phyloP scores from a whole-genome alignment of 345 rosid species.

The Crucihimalaya himalaica region DNA sequence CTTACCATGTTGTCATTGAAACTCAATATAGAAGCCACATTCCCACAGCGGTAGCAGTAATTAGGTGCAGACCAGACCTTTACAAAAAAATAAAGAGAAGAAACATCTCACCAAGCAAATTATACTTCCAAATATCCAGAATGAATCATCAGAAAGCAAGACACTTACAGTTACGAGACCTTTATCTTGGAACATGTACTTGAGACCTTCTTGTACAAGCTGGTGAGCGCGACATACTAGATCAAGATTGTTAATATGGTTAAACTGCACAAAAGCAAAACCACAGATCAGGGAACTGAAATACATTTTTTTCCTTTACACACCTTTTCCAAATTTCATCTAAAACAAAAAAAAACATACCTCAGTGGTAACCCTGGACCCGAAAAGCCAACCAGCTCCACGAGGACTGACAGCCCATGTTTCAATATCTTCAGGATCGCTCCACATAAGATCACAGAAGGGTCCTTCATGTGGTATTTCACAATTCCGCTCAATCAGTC shows the following conservation, averaged over 20 bases:
- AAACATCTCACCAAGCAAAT: conserved; percentile 32
- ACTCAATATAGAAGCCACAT: conserved; percentile 98
- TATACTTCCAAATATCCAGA: conserved; percentile 10
- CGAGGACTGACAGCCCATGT: conserved; percentile 99
- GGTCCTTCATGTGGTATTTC: conserved; percentile 99
- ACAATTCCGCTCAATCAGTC: conserved; percentile 88
- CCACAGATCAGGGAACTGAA: conserved; percentile 27
- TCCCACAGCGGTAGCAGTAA: conserved; percentile 99
- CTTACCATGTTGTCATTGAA: conserved; percentile 96
- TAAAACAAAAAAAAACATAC: conserved; percentile 36
- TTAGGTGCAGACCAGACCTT: conserved; percentile 99
- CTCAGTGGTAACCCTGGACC: conserved; percentile 98
- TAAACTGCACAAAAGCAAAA: conserved; percentile 62
- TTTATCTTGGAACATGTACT: conserved; percentile 99
- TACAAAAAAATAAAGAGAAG: conserved; percentile 33
- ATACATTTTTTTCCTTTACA: neutral
- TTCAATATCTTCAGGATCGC: conserved; percentile 99
- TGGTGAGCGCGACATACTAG: conserved; percentile 99
- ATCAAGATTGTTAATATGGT: conserved; percentile 90
- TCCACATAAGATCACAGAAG: conserved; percentile 99
- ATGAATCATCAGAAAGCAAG: conserved; percentile 4
- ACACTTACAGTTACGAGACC: conserved; percentile 92
- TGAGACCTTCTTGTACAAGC: conserved; percentile 99
- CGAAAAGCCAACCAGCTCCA: conserved; percentile 99
- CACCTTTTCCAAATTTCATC: conserved; percentile 1